Conservation (phyloP, 1,284 basidiomycete species). For the Fomitiporia mediterranea region DNA sequence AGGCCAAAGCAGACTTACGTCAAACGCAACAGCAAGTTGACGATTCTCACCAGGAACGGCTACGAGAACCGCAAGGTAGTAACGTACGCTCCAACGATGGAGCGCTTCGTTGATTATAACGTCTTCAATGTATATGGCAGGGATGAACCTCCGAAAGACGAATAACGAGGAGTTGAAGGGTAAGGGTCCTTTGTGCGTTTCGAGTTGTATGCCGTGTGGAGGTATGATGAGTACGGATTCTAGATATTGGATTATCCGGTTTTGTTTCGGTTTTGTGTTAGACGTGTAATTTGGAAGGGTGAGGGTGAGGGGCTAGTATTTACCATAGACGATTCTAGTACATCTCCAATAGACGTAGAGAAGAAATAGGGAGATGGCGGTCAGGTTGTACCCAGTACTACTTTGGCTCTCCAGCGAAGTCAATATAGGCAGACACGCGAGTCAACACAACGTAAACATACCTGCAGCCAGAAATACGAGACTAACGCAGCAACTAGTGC, state of each 20-base stretch:
- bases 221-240: slow-evolving; percentile 67
- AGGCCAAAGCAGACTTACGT: slow-evolving; percentile 35
- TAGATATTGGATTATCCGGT: too few relatives aligned
- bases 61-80: slow-evolving; percentile 55
- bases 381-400: neutral
- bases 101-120: slow-evolving; percentile 72
- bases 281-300: too few relatives aligned
- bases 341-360: slow-evolving; percentile 18
- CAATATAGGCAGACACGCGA: neutral
- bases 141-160: slow-evolving; percentile 54
- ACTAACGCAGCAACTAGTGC: slow-evolving; percentile 1
- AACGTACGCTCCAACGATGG: slow-evolving; percentile 62
- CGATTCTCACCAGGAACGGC: slow-evolving; percentile 29
- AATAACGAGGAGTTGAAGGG: slow-evolving; percentile 42
- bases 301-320: neutral
- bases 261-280: too few relatives aligned
- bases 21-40: slow-evolving; percentile 46
- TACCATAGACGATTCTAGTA: slow-evolving; percentile 15
- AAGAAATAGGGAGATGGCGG: neutral
- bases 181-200: slow-evolving; percentile 55
- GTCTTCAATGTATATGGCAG: slow-evolving; percentile 48
- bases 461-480: slow-evolving; percentile 1
- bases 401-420: neutral
- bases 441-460: neutral
- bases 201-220: slow-evolving; percentile 64